These are phyloP conservation scores for Diophrys sp. DNA, from an alignment of 73 alveolate genomes.

Conservation along the genomic window DNA sequence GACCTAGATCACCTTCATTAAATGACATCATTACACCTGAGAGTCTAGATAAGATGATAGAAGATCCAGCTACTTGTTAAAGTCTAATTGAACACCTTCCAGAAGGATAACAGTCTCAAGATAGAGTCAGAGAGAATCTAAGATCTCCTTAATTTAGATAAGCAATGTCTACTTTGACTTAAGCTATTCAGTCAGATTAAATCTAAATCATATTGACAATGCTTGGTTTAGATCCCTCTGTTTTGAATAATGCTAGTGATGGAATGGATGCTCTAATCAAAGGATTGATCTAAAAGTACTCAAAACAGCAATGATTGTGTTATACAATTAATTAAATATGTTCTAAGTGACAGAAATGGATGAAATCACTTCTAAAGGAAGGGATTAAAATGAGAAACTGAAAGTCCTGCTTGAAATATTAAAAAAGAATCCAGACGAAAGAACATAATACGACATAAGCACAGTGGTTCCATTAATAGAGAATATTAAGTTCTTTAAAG, in stretches of 20 bases:
- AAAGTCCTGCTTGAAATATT: too few species aligned
- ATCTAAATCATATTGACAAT: slow-evolving; percentile 33
- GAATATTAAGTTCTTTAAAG: neutral
- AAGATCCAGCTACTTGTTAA: slow-evolving; percentile 26
- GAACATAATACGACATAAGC: neutral
- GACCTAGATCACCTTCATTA: slow-evolving; percentile 7
- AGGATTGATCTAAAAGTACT: slow-evolving; percentile 30
- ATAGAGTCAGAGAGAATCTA: slow-evolving; percentile 48
- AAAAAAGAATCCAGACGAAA: neutral
- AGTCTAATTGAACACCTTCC: slow-evolving; percentile 51
- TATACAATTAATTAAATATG: too few species aligned
- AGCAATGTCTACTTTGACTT: slow-evolving; percentile 42
- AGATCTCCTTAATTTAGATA: slow-evolving; percentile 59
- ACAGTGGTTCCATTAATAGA: neutral
- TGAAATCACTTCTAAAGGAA: too few species aligned
- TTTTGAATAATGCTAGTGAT: slow-evolving; percentile 30
- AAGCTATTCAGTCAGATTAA: slow-evolving; percentile 62
- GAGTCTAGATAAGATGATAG: slow-evolving; percentile 5
- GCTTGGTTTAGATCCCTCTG: slow-evolving; percentile 35
- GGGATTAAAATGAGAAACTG: too few species aligned
- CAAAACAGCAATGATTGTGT: slow-evolving; percentile 29
- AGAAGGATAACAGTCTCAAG: slow-evolving; percentile 56
- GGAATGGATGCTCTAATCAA: slow-evolving; percentile 54
- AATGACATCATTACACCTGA: slow-evolving; percentile 6
- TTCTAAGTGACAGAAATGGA: too few species aligned